Conservation (phyloP, 495 filamentous ascomycete species). For the Aspergillus asperescens region DNA sequence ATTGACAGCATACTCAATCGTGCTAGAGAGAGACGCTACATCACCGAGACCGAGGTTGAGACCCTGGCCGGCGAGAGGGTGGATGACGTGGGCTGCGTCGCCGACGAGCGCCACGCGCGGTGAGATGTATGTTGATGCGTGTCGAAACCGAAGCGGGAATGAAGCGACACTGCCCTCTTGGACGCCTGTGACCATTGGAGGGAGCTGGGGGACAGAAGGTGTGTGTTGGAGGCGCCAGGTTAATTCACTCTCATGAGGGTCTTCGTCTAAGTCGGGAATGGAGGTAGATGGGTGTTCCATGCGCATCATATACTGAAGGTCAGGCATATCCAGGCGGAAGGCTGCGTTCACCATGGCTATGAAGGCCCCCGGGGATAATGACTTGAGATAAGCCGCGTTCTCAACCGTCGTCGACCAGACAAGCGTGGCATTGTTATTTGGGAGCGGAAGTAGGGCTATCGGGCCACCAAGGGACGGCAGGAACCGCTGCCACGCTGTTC, state of each 20-base stretch:
- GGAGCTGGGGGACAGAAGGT: conserved; percentile 44
- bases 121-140: conserved; percentile 85
- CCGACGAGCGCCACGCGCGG: conserved; percentile 85
- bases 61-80: conserved; percentile 91
- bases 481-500: conserved; percentile 91
- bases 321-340: conserved; percentile 73
- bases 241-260: conserved; percentile 63
- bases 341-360: conserved; percentile 87
- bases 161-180: conserved; percentile 79
- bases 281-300: conserved; percentile 37
- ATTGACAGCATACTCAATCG: conserved; percentile 68
- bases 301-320: conserved; percentile 75
- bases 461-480: conserved; percentile 75
- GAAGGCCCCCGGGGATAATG: conserved; percentile 64
- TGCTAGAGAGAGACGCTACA: conserved; percentile 65
- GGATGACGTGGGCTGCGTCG: conserved; percentile 91
- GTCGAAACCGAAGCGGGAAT: conserved; percentile 85
- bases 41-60: conserved; percentile 91
- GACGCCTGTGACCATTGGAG: conserved; percentile 56
- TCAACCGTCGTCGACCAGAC: conserved; percentile 88
- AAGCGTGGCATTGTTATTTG: conserved; percentile 71
- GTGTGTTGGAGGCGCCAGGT: conserved; percentile 76
- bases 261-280: conserved; percentile 9
- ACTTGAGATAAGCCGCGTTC: conserved; percentile 75
- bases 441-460: conserved; percentile 83